Evolutionary conservation across 2,329 filamentous ascomycete genomes (phyloP), one percentile per base, ranked within the genome.

Genomic region (Dactylella cylindrospora): DNA sequence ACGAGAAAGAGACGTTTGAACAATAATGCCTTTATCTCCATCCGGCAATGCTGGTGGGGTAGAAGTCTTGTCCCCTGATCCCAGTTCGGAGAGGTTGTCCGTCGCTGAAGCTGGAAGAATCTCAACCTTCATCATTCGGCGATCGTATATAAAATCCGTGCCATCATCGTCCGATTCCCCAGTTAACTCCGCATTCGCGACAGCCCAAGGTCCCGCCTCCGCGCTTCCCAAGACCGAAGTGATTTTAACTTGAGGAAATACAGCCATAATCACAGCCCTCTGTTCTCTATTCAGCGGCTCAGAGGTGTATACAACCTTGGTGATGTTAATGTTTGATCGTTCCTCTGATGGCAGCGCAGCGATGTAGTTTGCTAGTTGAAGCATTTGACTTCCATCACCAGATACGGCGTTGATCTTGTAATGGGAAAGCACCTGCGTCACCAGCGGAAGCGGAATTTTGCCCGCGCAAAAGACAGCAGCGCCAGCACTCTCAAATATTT

Each of bases 301-400:
- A 0, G 76, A 77, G 0, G 76, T 77, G 51, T 77, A 78, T 2
- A 78, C 70, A 0, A 77, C 67, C 60, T 77, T 77, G 9, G 70
- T 49, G 0, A 77, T 32, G 1, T 64, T 69, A 29, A 77, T 67
- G 0, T 54, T 20, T 12, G 38, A 19, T 3, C 43, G 49, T 29
- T 67, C 26, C 1, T 67, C 65, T 3, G 61, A 54, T 0, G 69
- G 31, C 0, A 76, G 60, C 0, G 67, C 69, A 1, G 73, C 71
- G 2, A 77, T 71, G 40, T 73, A 57, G 9, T 73, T 68, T 0
- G 72, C 68, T 1, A 76, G 33, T 1, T 73, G 69, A 0, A 76
- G 52, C 0, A 77, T 49, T 40, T 76, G 74, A 22, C 72, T 73
- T 0, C 68, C 69, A 13, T 76, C 74, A 0, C 74, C 75, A 0